Conservation (phyloP, 148 eudicot genomes). For the Pouteria glomerata region DNA sequence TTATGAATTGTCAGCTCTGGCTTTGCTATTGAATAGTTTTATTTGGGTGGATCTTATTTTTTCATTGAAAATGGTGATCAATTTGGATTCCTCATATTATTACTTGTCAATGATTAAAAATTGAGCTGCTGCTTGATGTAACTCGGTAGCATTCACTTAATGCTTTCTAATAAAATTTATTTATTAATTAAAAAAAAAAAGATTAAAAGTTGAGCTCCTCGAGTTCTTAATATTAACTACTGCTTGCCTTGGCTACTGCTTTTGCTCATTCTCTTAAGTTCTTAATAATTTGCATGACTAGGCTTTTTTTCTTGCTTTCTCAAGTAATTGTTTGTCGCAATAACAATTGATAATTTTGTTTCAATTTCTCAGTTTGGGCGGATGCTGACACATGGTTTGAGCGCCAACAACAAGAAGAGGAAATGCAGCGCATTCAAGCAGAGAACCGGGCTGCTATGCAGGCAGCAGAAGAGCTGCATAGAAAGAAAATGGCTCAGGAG, state of each 20-base stretch:
- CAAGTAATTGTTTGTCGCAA: too few species aligned
- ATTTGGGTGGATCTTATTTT: not conserved
- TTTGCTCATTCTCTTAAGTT: too few species aligned
- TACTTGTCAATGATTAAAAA: not conserved
- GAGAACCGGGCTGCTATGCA: slow-evolving; percentile 66
- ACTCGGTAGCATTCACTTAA: too few species aligned
- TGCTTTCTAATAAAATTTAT: too few species aligned
- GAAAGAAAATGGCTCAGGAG: slow-evolving; percentile 80
- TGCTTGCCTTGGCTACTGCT: too few species aligned
- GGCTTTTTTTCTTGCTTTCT: too few species aligned
- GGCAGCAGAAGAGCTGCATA: slow-evolving; percentile 78
- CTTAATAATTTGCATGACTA: too few species aligned
- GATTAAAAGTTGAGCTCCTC: too few species aligned
- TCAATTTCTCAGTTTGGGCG: slow-evolving; percentile 69
- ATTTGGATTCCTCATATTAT: not conserved
- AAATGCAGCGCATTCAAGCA: slow-evolving; percentile 80
- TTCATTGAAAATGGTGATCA: not conserved
- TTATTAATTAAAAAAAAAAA: too few species aligned
- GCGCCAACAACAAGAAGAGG: slow-evolving; percentile 87
- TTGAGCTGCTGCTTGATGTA: too few species aligned
- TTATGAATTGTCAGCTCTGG: not conserved
- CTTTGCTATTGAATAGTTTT: not conserved
- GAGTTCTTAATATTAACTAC: too few species aligned
- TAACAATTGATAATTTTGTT: too few species aligned
- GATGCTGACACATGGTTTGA: slow-evolving; percentile 99